Base-by-base conservation (phyloP, 129 eudicot species). In the carrot (Daucus carota) region DNA sequence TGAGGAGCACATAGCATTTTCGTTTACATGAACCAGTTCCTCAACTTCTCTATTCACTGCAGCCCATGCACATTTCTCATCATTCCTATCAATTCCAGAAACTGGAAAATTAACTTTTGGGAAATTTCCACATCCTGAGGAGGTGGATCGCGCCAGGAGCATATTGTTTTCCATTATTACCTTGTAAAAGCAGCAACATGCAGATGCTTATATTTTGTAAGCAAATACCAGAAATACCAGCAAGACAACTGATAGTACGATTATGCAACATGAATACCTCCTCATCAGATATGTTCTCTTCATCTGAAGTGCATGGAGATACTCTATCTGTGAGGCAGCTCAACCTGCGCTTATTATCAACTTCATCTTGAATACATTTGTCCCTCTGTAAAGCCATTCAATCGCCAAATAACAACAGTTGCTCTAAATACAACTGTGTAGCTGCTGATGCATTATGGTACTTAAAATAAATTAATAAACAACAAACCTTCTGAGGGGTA, bases 311-410 rank as follows among this genome's bases (percentile, higher is more conserved):
- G 75, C 54, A 73, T n/a, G 78, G 48, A 63, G 78, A 43, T 57
- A 54, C 78, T 34, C 33, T 48, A 24, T 76, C 48, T 44, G 83
- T 81, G 28, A 32, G 68, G 48, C 45, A 67, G 22, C 40, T 73
- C 73, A 83, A 40, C 73, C 81, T 73, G n/a, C 76, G 66, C 44
- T 65, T 83, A 52, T 81, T 80, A 38, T 77, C 97, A 70, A 93
- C 92, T 63, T 85, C 98, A 65, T 88, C 97, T 76, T 88, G 92
- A 54, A 69, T 52, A 73, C 75, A 63, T n/a, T 24, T 57, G 65
- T 57, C 65, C 65, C 31, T 57, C 65, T 57, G 54, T 5, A 38
- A 71, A 43, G 17, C 75, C 75, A 42, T 43, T 72, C 26, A 8
- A 1, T 72, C 43, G 52, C 36, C 18, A 42, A 43, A 72, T 24